Evolutionary conservation across 1,284 basidiomycete species (phyloP), one percentile per base, ranked within the genome.

Genomic region (Ceratobasidium sp.): DNA sequence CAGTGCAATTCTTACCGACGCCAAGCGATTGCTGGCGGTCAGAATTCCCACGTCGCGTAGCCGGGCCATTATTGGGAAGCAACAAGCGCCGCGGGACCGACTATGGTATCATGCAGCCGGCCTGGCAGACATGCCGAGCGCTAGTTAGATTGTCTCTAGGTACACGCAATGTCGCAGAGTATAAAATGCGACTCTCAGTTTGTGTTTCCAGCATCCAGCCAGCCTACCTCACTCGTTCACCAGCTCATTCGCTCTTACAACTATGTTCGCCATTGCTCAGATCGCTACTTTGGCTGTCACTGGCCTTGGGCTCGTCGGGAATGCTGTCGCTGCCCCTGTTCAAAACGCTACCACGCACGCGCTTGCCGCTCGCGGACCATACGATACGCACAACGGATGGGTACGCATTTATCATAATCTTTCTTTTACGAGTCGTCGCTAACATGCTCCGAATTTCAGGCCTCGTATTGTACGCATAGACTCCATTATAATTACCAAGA

Each of bases 311-410:
- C 11, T 71, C 1, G 32, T 52, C 43, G 69, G 69, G 23, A 50
- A 23, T 30, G 57, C 46, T 1, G 47, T 23, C 5, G 57, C 69
- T 18, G 69, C 57, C 11, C 69, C 69, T n/a, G 57, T 71, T 21
- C 69, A 61, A 8, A 71, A 71, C 28, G 46, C 44, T 3, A 71
- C 69, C 41, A 18, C 55, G 11, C 55, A 16, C 32, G 14, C 16
- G 8, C 66, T 70, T 11, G 54, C 58, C 43, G 69, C 69, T 32
- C 69, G 69, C 35, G 69, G 55, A 26, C 69, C 69, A 5, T 71
- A 71, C 21, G 69, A 71, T 28, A 71, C 69, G n/a, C 69, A 71
- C n/a, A 71, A 71, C 57, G 69, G 69, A 71, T 71, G 69, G 69
- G 69, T 71, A 61, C 23, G 69, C 9, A 1, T n/a, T 38, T 21